Percentiles rank a stretch among this genome's conserved stretches.
Conservation (phyloP, 140 eudicot species). For the Ambrosia hybrid region DNA sequence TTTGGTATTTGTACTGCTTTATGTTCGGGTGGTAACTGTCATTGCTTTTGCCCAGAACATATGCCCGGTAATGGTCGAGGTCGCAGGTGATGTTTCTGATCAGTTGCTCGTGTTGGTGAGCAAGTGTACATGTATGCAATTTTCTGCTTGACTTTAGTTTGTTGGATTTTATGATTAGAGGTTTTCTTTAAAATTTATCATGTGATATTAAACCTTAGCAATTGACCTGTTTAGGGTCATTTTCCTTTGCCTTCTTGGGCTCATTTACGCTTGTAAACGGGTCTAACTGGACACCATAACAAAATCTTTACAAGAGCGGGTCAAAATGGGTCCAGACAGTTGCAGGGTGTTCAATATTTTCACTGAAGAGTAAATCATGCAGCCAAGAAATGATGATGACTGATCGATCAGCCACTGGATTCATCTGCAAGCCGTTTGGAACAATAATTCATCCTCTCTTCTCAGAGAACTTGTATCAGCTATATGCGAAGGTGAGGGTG, state of each 20-base stretch:
- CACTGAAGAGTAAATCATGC: too few relatives aligned
- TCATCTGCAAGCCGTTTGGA: too few relatives aligned
- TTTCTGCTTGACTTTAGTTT: not conserved
- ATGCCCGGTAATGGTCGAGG: not conserved
- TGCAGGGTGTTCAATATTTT: too few relatives aligned
- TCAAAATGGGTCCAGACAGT: not conserved
- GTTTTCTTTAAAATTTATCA: not conserved
- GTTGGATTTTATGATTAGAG: not conserved
- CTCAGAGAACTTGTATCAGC: too few relatives aligned
- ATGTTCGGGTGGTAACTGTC: not conserved
- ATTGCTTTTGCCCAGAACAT: not conserved
- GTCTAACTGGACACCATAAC: not conserved
- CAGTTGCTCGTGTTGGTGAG: slow-evolving; percentile 1
- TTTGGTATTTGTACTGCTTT: not conserved
- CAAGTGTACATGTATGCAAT: not conserved
- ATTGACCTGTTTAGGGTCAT: not conserved
- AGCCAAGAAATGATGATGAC: too few relatives aligned
- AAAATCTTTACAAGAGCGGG: not conserved
- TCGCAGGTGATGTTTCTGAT: slow-evolving; percentile 6
- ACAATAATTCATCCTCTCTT: too few relatives aligned
- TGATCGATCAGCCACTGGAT: too few relatives aligned
- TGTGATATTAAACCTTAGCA: not conserved
- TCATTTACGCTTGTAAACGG: not conserved
- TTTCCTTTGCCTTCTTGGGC: not conserved
- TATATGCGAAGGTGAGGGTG: too few relatives aligned